These are phyloP conservation scores for Dictyostelium intermedium DNA, from an alignment of 78 protist species.

Conservation along the genomic window DNA sequence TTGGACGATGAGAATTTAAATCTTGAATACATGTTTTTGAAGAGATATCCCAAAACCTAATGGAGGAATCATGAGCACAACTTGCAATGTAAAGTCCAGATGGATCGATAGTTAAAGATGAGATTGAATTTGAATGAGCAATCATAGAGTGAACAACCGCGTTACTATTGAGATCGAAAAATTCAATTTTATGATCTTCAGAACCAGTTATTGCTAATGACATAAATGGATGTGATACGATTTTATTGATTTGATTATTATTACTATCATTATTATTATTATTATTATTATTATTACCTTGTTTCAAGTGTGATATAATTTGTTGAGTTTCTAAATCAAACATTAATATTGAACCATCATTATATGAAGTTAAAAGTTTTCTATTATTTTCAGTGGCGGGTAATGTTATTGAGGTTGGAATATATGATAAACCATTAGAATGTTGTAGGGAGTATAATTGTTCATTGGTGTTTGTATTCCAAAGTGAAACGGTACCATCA, in stretches of 20 bases:
- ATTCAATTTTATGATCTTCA: conserved; percentile 65
- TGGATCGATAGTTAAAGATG: conserved; percentile 73
- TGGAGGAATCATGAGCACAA: conserved; percentile 79
- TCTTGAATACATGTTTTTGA: conserved; percentile 70
- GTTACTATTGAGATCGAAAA: conserved; percentile 3
- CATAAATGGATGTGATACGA: conserved; percentile 46
- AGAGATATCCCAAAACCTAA: conserved; percentile 85
- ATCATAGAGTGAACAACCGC: conserved; percentile 67
- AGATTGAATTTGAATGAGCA: conserved; percentile 78
- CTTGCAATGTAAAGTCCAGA: conserved; percentile 67
- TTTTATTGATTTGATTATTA: conserved; percentile 34
- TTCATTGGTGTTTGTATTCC: conserved; percentile 23
- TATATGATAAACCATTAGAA: not conserved
- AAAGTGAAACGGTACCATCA: conserved; percentile 72
- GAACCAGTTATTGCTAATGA: conserved; percentile 64
- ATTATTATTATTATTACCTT: not conserved
- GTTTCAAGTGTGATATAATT: not conserved
- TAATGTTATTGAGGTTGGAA: conserved; percentile 29
- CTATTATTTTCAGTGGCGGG: conserved; percentile 23
- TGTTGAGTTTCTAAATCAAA: conserved; percentile 53
- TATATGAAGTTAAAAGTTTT: conserved; percentile 26
- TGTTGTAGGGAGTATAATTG: not conserved
- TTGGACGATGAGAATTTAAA: conserved; percentile 50
- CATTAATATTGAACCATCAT: conserved; percentile 20
- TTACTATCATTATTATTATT: not conserved